A percentile compares a stretch with the other conserved stretches of the same genome.
These are phyloP conservation scores for Camellia oleifera DNA, from an alignment of 179 eudicot species.

Conservation along the genomic window DNA sequence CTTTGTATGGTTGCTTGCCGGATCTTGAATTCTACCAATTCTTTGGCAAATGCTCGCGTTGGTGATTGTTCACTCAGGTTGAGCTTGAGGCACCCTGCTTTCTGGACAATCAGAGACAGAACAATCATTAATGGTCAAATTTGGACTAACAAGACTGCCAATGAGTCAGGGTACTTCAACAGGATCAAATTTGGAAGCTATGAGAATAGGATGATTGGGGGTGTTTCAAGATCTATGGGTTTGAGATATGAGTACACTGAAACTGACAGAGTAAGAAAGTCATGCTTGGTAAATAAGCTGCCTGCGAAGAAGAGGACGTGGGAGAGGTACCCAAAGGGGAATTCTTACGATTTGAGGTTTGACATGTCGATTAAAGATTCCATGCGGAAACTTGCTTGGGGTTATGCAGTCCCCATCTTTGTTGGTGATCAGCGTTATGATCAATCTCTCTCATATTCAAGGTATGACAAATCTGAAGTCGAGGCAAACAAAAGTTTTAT, in stretches of 20 bases:
- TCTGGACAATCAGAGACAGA: conserved; percentile 41
- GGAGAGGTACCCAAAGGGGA: conserved; percentile 36
- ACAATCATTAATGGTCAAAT: conserved; percentile 41
- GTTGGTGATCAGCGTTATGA: conserved; percentile 30
- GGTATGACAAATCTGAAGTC: too few species aligned
- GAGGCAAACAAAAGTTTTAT: not conserved
- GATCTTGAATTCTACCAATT: conserved; percentile 10
- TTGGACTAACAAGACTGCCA: conserved; percentile 49
- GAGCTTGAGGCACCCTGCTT: conserved; percentile 37
- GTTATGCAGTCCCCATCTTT: conserved; percentile 43
- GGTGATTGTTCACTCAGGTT: conserved; percentile 48
- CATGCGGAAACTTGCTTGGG: conserved; percentile 35
- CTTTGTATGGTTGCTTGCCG: conserved; percentile 26
- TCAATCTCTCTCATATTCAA: not conserved
- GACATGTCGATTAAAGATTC: conserved; percentile 39
- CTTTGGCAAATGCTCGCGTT: conserved; percentile 15
- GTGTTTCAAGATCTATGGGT: conserved; percentile 19
- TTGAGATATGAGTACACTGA: conserved; percentile 57
- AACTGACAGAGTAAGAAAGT: conserved; percentile 28
- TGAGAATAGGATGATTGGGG: conserved; percentile 15
- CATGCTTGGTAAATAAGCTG: conserved; percentile 33
- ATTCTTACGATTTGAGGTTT: conserved; percentile 48
- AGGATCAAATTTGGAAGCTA: conserved; percentile 33
- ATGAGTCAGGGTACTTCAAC: conserved; percentile 43
- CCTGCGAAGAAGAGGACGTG: conserved; percentile 20